phyloP scores from a whole-genome alignment of 768 basidiomycete genomes.

The Pholiota conissans region DNA sequence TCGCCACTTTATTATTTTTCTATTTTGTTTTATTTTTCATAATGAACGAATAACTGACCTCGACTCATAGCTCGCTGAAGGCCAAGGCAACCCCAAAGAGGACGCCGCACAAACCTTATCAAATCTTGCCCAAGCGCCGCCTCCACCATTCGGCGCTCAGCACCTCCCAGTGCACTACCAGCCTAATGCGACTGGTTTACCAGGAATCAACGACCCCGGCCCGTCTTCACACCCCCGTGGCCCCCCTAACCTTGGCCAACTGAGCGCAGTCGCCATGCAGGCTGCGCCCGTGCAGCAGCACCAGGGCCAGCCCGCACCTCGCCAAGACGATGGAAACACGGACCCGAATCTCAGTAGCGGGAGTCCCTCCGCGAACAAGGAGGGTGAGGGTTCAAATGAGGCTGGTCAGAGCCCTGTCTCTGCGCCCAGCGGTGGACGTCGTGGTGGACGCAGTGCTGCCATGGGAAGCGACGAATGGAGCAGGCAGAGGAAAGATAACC shows the following conservation, averaged over 20 bases:
- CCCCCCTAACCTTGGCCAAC: constrained; percentile 61
- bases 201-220: constrained; percentile 64
- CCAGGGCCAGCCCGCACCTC: constrained; percentile 18
- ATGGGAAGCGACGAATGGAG: constrained; percentile 82
- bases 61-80: constrained; percentile 33
- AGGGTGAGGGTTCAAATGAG: not conserved
- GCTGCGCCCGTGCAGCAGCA: constrained; percentile 33
- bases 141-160: constrained; percentile 35
- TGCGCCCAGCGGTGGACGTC: constrained; percentile 35
- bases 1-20: not conserved
- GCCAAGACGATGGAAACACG: constrained; percentile 16
- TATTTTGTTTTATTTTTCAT: constrained; percentile 4
- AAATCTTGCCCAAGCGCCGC: constrained; percentile 45
- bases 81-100: constrained; percentile 54
- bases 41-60: constrained; percentile 1
- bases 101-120: constrained; percentile 56
- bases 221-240: constrained; percentile 74
- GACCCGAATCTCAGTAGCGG: constrained; percentile 14
- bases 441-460: constrained; percentile 56
- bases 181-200: constrained; percentile 34
- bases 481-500: constrained; percentile 79
- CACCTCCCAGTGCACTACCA: constrained; percentile 34
- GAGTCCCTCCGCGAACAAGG: constrained; percentile 16
- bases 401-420: constrained; percentile 22
- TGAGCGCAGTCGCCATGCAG: constrained; percentile 54